These are phyloP conservation scores for Botrytis porri DNA, from an alignment of 2,329 filamentous ascomycete genomes.

Conservation along the genomic window DNA sequence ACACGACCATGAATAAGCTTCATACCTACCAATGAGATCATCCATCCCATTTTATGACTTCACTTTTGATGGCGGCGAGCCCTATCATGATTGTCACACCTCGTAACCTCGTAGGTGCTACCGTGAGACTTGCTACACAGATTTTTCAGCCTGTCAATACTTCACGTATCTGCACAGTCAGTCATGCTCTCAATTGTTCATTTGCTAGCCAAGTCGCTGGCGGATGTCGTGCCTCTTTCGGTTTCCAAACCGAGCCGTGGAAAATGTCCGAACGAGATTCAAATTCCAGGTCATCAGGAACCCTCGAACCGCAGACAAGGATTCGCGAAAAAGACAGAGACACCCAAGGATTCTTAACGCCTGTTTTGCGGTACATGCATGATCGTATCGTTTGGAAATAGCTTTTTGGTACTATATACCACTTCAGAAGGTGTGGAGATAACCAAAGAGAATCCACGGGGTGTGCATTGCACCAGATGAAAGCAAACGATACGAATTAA, in stretches of 20 bases:
- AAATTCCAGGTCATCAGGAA: conserved; percentile 14
- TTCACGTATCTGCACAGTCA: conserved; percentile 15
- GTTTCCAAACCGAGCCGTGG: conserved; percentile 15
- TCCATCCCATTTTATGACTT: neutral
- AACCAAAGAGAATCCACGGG: neutral
- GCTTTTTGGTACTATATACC: conserved; percentile 4
- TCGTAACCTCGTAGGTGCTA: neutral
- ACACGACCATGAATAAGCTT: conserved; percentile 5
- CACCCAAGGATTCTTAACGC: neutral
- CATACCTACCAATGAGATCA: neutral
- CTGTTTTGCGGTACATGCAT: neutral
- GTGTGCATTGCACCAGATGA: neutral
- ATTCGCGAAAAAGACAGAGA: conserved; percentile 8
- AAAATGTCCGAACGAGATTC: conserved; percentile 14
- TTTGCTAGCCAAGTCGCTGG: conserved; percentile 10
- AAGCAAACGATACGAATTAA: neutral
- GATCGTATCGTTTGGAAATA: conserved; percentile 3
- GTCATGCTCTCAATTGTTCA: neutral
- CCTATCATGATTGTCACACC: neutral
- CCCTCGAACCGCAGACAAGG: conserved; percentile 6
- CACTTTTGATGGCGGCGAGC: neutral
- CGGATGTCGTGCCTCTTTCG: conserved; percentile 1
- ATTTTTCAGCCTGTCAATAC: neutral
- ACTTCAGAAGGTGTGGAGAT: conserved; percentile 12
- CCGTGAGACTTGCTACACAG: neutral